Percentiles rank a stretch among this genome's conserved stretches.
Evolutionary conservation across 2,329 filamentous ascomycete species (phyloP).

Genomic region (Colletotrichum limetticola): DNA sequence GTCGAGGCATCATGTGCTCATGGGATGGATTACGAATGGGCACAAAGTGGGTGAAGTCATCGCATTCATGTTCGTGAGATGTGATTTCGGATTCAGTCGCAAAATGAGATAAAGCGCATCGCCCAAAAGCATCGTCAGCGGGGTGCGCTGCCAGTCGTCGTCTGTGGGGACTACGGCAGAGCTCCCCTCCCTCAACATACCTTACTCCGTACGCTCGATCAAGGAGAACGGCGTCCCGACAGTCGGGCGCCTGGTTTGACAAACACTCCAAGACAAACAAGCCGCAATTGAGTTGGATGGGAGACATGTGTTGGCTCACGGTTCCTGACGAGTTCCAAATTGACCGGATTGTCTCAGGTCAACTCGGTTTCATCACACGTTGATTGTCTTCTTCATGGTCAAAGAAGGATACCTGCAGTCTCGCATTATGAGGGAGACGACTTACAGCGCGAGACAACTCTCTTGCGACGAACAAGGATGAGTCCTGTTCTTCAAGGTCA

Average conservation of each 20-base stretch:
- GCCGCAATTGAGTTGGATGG: conserved; percentile 16
- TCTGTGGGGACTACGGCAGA: conserved; percentile 18
- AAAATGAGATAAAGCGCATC: neutral
- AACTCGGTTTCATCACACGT: conserved; percentile 11
- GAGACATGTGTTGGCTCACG: conserved; percentile 27
- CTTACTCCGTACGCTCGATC: neutral
- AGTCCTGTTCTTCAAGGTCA: neutral
- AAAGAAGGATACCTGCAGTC: neutral
- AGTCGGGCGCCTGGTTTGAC: conserved; percentile 26
- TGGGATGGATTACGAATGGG: neutral
- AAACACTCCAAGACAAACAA: conserved; percentile 9
- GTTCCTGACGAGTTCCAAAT: conserved; percentile 16
- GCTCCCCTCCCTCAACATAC: neutral
- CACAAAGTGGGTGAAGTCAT: neutral
- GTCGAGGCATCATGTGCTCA: neutral
- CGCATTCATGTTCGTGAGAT: conserved; percentile 3
- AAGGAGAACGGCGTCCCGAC: conserved; percentile 28
- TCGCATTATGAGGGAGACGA: neutral
- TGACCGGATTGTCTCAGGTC: conserved; percentile 17
- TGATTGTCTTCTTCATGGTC: conserved; percentile 16
- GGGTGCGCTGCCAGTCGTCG: neutral
- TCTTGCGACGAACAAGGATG: conserved; percentile 3
- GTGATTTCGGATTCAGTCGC: neutral
- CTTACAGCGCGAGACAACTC: neutral
- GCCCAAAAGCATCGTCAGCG: conserved; percentile 1